phyloP scores from a whole-genome alignment of 2,329 filamentous ascomycete species.

The Ceratocystis destructans region DNA sequence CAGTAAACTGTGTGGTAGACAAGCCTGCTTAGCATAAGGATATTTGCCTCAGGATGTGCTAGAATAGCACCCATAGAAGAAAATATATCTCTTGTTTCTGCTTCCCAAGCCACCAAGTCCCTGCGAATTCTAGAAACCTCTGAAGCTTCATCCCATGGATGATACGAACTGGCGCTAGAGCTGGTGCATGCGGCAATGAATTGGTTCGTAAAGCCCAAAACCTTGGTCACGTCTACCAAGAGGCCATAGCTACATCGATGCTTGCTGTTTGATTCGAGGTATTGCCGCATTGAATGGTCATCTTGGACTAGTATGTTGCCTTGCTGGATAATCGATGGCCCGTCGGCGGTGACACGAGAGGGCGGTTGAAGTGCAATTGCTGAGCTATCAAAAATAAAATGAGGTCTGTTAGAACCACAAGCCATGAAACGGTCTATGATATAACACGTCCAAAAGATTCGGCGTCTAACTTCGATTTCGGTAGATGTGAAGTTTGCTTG shows the following conservation, averaged over 20 bases:
- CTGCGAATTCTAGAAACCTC: conserved; percentile 76
- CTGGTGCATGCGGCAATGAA: conserved; percentile 70
- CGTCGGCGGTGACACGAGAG: conserved; percentile 49
- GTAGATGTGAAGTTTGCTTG: conserved; percentile 23
- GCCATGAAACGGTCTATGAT: conserved; percentile 72
- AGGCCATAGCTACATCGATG: conserved; percentile 64
- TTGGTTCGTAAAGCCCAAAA: conserved; percentile 68
- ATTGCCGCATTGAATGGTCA: conserved; percentile 59
- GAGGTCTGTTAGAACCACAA: conserved; percentile 68
- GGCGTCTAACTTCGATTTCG: conserved; percentile 62
- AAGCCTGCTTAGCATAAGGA: conserved; percentile 68
- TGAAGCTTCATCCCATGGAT: conserved; percentile 78
- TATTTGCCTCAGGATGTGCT: conserved; percentile 62
- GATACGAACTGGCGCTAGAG: conserved; percentile 79
- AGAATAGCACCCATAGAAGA: conserved; percentile 62
- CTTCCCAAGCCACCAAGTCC: conserved; percentile 73
- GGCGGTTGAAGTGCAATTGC: conserved; percentile 58
- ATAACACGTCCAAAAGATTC: conserved; percentile 84
- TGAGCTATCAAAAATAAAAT: conserved; percentile 63
- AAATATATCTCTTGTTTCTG: conserved; percentile 67
- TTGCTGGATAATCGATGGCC: conserved; percentile 49
- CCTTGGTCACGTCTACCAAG: conserved; percentile 71
- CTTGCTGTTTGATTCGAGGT: conserved; percentile 53
- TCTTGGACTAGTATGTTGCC: conserved; percentile 62
- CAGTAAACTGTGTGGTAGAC: conserved; percentile 81